phyloP scores from a whole-genome alignment of 2,329 filamentous ascomycete species.

The Colletotrichum sp. region DNA sequence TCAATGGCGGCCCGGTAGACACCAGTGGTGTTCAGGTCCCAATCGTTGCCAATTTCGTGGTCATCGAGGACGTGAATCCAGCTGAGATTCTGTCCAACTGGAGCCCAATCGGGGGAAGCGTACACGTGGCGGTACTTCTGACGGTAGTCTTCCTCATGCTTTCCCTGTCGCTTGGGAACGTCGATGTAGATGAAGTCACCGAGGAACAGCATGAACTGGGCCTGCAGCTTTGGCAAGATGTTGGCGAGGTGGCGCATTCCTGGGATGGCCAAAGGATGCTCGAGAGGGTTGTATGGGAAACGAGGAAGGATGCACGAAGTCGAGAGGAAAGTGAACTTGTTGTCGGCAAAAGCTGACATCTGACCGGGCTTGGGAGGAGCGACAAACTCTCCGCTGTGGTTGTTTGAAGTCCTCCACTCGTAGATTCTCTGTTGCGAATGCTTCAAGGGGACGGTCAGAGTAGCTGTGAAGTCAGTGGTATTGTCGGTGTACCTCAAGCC shows the following conservation, averaged over 20 bases:
- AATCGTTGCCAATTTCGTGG: slow-evolving; percentile 96
- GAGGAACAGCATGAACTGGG: slow-evolving; percentile 82
- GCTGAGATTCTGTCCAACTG: slow-evolving; percentile 78
- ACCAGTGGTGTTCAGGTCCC: slow-evolving; percentile 81
- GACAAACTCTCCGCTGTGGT: slow-evolving; percentile 82
- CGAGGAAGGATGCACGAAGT: slow-evolving; percentile 92
- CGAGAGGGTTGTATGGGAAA: slow-evolving; percentile 86
- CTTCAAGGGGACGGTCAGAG: slow-evolving; percentile 67
- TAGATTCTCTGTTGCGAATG: slow-evolving; percentile 77
- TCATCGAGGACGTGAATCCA: slow-evolving; percentile 98
- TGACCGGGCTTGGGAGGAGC: slow-evolving; percentile 76
- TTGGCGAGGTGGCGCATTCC: slow-evolving; percentile 79
- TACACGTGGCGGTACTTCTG: slow-evolving; percentile 97
- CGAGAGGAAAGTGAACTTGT: slow-evolving; percentile 87
- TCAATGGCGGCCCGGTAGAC: slow-evolving; percentile 82
- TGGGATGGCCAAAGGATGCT: slow-evolving; percentile 81
- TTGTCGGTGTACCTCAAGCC: slow-evolving; percentile 70
- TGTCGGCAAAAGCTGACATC: slow-evolving; percentile 63
- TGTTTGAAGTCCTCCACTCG: slow-evolving; percentile 86
- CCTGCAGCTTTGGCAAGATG: slow-evolving; percentile 73
- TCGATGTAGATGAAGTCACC: slow-evolving; percentile 93
- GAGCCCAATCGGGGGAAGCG: slow-evolving; percentile 88
- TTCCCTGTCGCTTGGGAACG: slow-evolving; percentile 81
- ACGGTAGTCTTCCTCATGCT: slow-evolving; percentile 76
- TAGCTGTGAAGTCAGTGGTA: slow-evolving; percentile 82